phyloP scores from a whole-genome alignment of 2,329 filamentous ascomycete species.

The Malbranchea zuffiana region DNA sequence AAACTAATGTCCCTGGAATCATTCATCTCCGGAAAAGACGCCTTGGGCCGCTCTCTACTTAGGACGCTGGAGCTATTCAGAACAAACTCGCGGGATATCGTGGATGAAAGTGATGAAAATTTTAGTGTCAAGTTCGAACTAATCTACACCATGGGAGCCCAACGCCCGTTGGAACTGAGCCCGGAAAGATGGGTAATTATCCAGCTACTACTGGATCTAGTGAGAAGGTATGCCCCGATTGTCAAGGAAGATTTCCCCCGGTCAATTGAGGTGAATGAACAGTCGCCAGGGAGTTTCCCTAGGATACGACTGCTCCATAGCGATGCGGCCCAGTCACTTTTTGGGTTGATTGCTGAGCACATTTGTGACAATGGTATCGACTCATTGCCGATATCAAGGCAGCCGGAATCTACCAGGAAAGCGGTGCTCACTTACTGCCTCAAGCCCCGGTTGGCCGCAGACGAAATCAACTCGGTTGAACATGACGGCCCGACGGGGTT shows the following conservation, averaged over 20 bases:
- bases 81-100: slow-evolving; percentile 40
- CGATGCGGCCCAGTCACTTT: slow-evolving; percentile 25
- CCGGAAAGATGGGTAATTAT: slow-evolving; percentile 47
- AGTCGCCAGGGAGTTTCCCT: slow-evolving; percentile 34
- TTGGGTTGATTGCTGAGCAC: slow-evolving; percentile 19
- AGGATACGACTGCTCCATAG: slow-evolving; percentile 38
- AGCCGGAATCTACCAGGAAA: too few relatives aligned
- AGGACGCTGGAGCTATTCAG: slow-evolving; percentile 39
- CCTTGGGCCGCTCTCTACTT: slow-evolving; percentile 29
- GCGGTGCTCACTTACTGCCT: too few relatives aligned
- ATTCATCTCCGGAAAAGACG: slow-evolving; percentile 23
- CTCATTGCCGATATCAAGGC: too few relatives aligned
- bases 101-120: slow-evolving; percentile 56
- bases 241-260: slow-evolving; percentile 25
- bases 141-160: slow-evolving; percentile 49
- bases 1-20: slow-evolving; percentile 50
- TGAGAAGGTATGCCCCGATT: slow-evolving; percentile 12
- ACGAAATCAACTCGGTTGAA: too few relatives aligned
- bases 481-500: too few relatives aligned
- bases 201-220: slow-evolving; percentile 43
- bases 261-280: slow-evolving; percentile 36
- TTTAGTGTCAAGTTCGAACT: slow-evolving; percentile 51
- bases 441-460: too few relatives aligned
- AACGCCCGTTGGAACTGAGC: slow-evolving; percentile 41
- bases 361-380: slow-evolving; percentile 40